phyloP scores from a whole-genome alignment of 1,284 basidiomycete species.

The Cystobasidiaceae sp. region DNA sequence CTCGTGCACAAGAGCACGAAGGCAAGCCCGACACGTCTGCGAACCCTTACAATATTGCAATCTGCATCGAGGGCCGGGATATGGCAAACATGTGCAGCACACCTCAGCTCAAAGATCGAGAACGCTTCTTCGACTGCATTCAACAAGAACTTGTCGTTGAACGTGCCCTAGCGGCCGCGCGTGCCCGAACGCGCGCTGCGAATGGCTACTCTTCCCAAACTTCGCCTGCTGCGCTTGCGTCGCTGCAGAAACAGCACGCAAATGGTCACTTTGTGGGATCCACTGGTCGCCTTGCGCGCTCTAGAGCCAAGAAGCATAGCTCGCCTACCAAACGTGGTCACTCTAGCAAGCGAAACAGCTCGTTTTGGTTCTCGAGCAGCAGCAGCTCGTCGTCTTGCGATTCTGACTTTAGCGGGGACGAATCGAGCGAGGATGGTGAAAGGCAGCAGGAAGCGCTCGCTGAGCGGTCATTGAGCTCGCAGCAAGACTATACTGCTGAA shows the following conservation, averaged over 20 bases:
- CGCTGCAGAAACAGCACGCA: conserved; percentile 55
- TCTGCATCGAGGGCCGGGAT: conserved; percentile 82
- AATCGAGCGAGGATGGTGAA: too few species aligned
- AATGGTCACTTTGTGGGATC: conserved; percentile 26
- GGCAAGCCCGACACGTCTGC: conserved; percentile 7
- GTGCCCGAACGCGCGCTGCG: too few species aligned
- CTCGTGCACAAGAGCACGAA: neutral
- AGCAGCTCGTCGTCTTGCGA: conserved; percentile 56
- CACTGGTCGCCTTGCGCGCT: too few species aligned
- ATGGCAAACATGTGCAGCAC: conserved; percentile 59
- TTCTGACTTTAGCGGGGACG: neutral
- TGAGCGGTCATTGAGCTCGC: too few species aligned
- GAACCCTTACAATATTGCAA: conserved; percentile 65
- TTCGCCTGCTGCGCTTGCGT: too few species aligned
- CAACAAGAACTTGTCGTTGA: conserved; percentile 52
- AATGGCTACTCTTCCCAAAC: too few species aligned
- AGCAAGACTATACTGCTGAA: too few species aligned
- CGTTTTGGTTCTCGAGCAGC: conserved; percentile 51
- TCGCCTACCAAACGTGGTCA: too few species aligned
- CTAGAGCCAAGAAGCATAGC: neutral
- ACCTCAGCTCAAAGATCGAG: conserved; percentile 51
- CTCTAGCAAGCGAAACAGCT: conserved; percentile 51
- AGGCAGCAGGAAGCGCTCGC: too few species aligned
- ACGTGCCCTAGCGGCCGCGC: conserved; percentile 4
- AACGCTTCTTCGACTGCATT: conserved; percentile 61